These are phyloP conservation scores for Coemansia sp. DNA, from an alignment of 192 early-diverging fungal species.

Conservation along the genomic window DNA sequence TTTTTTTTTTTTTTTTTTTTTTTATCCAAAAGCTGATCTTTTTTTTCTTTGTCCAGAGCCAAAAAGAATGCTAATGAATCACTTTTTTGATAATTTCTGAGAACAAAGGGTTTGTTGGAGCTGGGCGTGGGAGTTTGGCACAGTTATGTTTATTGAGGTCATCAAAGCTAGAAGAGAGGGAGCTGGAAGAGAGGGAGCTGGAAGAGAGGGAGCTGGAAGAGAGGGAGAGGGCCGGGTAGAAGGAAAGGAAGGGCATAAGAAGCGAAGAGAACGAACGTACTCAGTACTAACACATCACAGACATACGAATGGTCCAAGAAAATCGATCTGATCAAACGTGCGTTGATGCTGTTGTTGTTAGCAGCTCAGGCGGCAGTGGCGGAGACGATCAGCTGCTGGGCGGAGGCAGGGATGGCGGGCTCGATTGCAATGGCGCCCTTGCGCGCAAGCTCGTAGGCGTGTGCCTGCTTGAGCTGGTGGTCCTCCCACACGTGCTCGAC, in stretches of 20 bases:
- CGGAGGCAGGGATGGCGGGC: conserved; percentile 46
- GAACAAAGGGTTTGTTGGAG: too few relatives aligned
- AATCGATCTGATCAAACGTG: too few relatives aligned
- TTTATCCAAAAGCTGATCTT: too few relatives aligned
- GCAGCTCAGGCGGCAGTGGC: conserved; percentile 17
- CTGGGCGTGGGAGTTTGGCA: not conserved
- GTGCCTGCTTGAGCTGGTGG: conserved; percentile 52
- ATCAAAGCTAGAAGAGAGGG: not conserved
- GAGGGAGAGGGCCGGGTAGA: not conserved
- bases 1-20: too few relatives aligned
- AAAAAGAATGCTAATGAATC: too few relatives aligned
- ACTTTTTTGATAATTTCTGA: too few relatives aligned
- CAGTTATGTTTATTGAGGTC: too few relatives aligned
- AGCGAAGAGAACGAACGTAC: too few relatives aligned
- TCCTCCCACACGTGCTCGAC: conserved; percentile 53
- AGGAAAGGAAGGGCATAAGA: not conserved
- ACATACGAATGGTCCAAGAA: too few relatives aligned
- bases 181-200: not conserved
- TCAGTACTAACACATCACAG: too few relatives aligned
- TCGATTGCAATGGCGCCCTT: conserved; percentile 42
- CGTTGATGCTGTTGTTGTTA: too few relatives aligned
- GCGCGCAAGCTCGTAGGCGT: conserved; percentile 42
- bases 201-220: not conserved
- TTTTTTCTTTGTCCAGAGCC: too few relatives aligned
- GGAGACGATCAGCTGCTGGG: conserved; percentile 41